Base-by-base conservation (phyloP, 306 rosid species). In the Begonia masoniana region DNA sequence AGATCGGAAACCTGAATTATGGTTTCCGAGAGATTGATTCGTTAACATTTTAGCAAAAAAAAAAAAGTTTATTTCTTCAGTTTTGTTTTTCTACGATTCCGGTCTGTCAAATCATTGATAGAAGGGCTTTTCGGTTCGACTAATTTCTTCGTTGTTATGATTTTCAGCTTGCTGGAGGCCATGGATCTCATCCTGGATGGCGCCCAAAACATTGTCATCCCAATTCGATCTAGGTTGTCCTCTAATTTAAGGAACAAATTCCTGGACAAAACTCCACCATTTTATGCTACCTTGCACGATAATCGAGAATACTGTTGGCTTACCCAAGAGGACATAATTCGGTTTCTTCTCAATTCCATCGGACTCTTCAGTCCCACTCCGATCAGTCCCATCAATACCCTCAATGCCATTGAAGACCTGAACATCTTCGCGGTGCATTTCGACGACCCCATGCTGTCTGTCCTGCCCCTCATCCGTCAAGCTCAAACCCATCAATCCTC, bases 301-400 rank as follows among this genome's bases (percentile, higher is more conserved):
- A 54, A 60, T 26, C 65, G 15, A 2, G 67, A 64, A 36, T 91
- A 77, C 57, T 86, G 99, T 67, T 91, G 99, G 96, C 68, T 91
- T 42, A 68, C 81, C n/a, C 93, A 81, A 52, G 99, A 91, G 71
- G 96, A 91, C 56, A 54, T 91, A 19, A 70, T 91, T 55, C 86
- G 99, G 15, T 75, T 71, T 68, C 96, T 91, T 13, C 76, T 91
- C 12, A 83, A 79, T 68, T 81, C 72, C 50, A 86, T 91, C n/a
- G 79, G 79, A 1, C 51, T 62, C 17, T 91, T 91, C 54, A 73
- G 84, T 41, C 71, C 83, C 16, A 64, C 49, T 16, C 59, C 82
- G 0, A 59, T 53, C 39, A 51, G n/a, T 48, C 68, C 88, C 66
- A 79, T 92, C 61, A 66, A 68, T 73, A 50, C 76, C 50, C 84